Evolutionary conservation across 345 rosid species (phyloP).

Genomic region (Corchorus olitorius): DNA sequence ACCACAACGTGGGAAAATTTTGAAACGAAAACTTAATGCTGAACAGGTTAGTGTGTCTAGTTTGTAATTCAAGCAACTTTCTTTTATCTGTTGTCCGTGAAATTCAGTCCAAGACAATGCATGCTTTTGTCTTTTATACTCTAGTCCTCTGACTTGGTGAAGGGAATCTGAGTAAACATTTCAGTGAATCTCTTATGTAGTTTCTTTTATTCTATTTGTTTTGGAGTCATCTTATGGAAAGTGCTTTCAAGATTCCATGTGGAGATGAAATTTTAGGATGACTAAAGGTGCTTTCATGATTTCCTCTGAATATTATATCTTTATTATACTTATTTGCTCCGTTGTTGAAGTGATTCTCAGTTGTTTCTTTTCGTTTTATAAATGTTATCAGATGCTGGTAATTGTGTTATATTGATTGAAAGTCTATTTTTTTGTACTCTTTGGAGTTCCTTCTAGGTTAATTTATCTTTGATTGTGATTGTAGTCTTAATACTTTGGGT

Average conservation of each 20-base stretch:
- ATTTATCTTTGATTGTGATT: neutral
- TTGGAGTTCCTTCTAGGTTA: neutral
- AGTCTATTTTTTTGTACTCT: neutral
- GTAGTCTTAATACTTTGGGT: neutral
- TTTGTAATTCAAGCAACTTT: neutral
- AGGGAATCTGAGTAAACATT: neutral
- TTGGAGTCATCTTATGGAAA: neutral
- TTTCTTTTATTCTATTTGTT: neutral
- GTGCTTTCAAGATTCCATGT: neutral
- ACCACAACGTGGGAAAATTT: constrained; percentile 76
- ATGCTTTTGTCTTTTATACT: neutral
- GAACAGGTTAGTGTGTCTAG: constrained; percentile 60
- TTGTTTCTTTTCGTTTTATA: neutral
- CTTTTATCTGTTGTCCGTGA: neutral
- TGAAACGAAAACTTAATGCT: constrained; percentile 69
- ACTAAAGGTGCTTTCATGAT: neutral
- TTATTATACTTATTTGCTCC: neutral
- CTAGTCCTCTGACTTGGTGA: neutral
- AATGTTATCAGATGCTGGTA: neutral
- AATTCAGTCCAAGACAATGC: neutral
- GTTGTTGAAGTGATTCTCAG: neutral
- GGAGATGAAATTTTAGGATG: neutral
- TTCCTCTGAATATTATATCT: neutral
- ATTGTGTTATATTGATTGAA: neutral
- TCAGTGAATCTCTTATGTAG: neutral